A percentile compares a stretch with the other conserved stretches of the same genome.
phyloP scores from a whole-genome alignment of 1,284 basidiomycete species.

The Moesziomyces sp. region DNA sequence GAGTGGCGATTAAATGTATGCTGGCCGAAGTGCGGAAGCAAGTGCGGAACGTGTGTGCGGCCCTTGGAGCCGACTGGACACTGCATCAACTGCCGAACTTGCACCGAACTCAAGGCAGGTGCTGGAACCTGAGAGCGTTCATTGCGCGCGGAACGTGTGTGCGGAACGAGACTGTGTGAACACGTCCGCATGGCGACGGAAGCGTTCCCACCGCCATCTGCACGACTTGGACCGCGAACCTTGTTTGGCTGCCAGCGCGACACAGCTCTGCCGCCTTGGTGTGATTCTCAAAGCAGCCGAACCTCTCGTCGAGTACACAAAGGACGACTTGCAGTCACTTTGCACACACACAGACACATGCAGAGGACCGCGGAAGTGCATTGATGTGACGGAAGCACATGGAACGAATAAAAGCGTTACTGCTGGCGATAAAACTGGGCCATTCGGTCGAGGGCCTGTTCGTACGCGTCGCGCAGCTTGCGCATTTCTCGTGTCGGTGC shows the following conservation, averaged over 20 bases:
- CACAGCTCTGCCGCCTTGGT: neutral
- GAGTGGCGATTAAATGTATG: neutral
- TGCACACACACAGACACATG: neutral
- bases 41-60: neutral
- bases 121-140: neutral
- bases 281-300: neutral
- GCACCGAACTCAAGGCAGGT: neutral
- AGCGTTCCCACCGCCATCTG: neutral
- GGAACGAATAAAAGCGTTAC: neutral
- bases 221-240: neutral
- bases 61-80: neutral
- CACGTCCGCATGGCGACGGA: neutral
- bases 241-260: neutral
- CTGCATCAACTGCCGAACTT: neutral
- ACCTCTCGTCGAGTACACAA: neutral
- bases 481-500: slow-evolving; percentile 22
- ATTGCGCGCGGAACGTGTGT: neutral
- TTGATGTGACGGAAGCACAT: neutral
- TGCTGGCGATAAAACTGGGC: slow-evolving; percentile 46
- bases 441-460: slow-evolving; percentile 48
- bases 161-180: neutral
- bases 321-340: no score
- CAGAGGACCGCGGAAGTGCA: neutral
- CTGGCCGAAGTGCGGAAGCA: neutral
- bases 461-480: slow-evolving; percentile 35